Conservation (phyloP, 345 rosid genomes). For the Populus alba region DNA sequence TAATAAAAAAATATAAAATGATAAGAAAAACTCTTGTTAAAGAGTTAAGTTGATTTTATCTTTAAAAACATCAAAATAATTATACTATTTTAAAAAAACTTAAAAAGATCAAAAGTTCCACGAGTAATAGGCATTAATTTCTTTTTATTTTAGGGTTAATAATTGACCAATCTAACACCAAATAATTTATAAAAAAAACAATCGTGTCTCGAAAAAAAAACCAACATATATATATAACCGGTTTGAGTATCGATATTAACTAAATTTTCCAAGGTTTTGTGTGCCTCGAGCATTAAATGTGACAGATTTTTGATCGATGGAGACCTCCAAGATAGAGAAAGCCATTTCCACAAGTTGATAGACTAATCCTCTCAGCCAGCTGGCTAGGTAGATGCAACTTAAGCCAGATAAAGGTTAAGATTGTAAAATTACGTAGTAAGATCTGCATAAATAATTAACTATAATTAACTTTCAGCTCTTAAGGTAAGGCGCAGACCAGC, state of each 20-base stretch:
- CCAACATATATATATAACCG: no score
- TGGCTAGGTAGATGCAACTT: constrained; percentile 1
- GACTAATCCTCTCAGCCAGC: constrained; percentile 5
- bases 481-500: neutral
- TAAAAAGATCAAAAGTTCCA: no score
- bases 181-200: no score
- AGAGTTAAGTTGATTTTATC: no score
- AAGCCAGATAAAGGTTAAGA: neutral
- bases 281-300: constrained; percentile 16
- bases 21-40: no score
- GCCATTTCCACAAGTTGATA: constrained; percentile 14
- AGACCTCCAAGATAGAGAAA: neutral
- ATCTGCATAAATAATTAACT: neutral
- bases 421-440: neutral
- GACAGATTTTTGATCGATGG: constrained; percentile 12
- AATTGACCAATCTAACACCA: no score
- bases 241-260: neutral
- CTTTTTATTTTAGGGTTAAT: no score
- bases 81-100: no score
- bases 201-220: no score
- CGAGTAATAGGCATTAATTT: no score
- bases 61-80: no score
- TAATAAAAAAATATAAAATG: no score
- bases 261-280: neutral
- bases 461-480: neutral